Base-by-base conservation (phyloP, 257 asterid genomes). In the Perilla frutescens region DNA sequence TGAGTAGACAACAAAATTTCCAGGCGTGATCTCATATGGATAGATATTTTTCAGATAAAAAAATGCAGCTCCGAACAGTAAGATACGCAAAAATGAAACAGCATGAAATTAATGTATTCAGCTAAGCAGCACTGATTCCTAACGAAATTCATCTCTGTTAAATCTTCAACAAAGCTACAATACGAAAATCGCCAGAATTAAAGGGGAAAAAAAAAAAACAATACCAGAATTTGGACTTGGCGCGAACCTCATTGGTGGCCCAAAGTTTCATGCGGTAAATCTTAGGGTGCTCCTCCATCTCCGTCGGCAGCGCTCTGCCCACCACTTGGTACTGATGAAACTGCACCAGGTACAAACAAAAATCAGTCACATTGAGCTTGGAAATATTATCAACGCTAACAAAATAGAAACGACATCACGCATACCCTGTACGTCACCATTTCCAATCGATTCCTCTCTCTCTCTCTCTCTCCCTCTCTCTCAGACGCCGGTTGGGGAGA, bases 171-270 rank as follows among this genome's bases (percentile, higher is more conserved):
- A 20, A 20, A 20, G 26, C 26, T 20, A 20, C 26, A 10, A 4
- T 37, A 20, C 1, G 58, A 32, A 66, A 3, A 8, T 1, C 2
- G 4, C 10, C 29, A n/a, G 40, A 53, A 39, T 68, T 12, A 39
- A 53, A 15, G 43, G 14, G 34, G 20, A 7, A 11, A 11, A 11
- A 11, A 11, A 44, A 3, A n/a, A 10, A 2, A 2, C 4, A n/a
- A n/a, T 81, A 81, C 92, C 92, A 89, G 70, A 89, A 88, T 80
- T 86, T 88, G 77, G 95, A 88, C 67, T 88, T 88, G 43, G 95
- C 90, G 37, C 95, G 95, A 64, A 88, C 94, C 77, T 84, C 94
- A 68, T 88, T 88, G 36, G 91, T 88, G 7, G 90, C 95, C 95
- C 95, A 88, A 3, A 88, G 95, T 83, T 88, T 88, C 95, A 88